Evolutionary conservation across 2,329 filamentous ascomycete genomes (phyloP), one percentile per base, ranked within the genome.

Genomic region (Akanthomyces lecanii): DNA sequence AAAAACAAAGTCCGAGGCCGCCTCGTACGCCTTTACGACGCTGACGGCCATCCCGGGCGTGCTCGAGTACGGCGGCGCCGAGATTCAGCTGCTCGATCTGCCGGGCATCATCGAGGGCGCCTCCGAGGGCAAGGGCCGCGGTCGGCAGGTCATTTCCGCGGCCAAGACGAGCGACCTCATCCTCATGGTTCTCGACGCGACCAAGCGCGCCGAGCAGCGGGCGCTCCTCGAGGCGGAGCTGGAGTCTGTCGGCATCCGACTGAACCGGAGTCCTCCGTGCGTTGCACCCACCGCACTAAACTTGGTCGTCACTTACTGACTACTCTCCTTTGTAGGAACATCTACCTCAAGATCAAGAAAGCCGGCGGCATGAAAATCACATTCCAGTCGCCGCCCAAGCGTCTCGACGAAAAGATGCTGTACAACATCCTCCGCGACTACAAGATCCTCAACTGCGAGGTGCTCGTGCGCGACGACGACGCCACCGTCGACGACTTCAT

Each of bases 311-410:
- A 36, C 6, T 36, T 36, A 2, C 28, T 38, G 16, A 28, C 25
- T 25, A n/a, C 21, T 10, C 18, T 16, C 5, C 30, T 30, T 1
- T 42, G 11, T 23, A 94, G 90, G 40, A 99, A 99, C 75, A 98
- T 99, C 76, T 98, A 98, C 74, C 85, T 99, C 63, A 99, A 99
- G 77, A 82, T 82, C 30, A 99, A 99, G 77, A 97, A 95, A 73
- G 92, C 94, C 0, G 95, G 95, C 63, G 95, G 96, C 65, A 95
- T 99, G 91, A 99, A 99, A 78, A 97, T 99, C 73, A 98, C 91
- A 18, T 99, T 99, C 78, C 89, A 92, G 71, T 79, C 86, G 5
- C 90, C 95, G 3, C 94, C 95, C 4, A 98, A 98, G 76, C 79
- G 89, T 65, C 81, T 99, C 64, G 95, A 99, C 76, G 94, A 99